A percentile compares a stretch with the other conserved stretches of the same genome.
Evolutionary conservation across 2,329 filamentous ascomycete genomes (phyloP).

Genomic region (Ampelomyces quisqualis): DNA sequence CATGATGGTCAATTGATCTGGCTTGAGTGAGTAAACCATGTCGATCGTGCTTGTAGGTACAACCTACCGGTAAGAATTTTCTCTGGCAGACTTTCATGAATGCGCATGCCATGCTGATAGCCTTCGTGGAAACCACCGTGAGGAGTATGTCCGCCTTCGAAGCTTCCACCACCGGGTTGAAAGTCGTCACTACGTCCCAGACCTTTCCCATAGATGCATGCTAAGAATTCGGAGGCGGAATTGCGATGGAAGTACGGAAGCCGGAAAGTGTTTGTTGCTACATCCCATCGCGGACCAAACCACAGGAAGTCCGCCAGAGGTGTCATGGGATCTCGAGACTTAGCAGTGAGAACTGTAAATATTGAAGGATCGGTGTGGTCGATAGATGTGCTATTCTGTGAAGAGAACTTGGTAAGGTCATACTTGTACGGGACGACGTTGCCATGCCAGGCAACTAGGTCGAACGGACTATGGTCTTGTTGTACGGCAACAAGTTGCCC

Average conservation of each 20-base stretch:
- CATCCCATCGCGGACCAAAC: conserved; percentile 45
- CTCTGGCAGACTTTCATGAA: conserved; percentile 48
- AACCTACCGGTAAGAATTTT: conserved; percentile 44
- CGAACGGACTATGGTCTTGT: conserved; percentile 47
- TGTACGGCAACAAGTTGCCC: conserved; percentile 37
- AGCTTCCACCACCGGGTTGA: conserved; percentile 40
- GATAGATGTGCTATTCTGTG: conserved; percentile 42
- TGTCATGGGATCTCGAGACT: conserved; percentile 40
- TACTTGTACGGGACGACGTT: conserved; percentile 57
- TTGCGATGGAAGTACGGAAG: conserved; percentile 46
- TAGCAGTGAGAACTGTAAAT: conserved; percentile 43
- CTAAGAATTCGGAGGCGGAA: conserved; percentile 42
- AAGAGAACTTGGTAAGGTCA: conserved; percentile 53
- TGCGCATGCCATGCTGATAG: conserved; percentile 50
- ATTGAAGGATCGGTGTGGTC: conserved; percentile 45
- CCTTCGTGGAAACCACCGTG: conserved; percentile 47
- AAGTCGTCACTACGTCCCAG: conserved; percentile 49
- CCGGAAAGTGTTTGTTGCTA: conserved; percentile 43
- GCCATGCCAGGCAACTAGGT: conserved; percentile 47
- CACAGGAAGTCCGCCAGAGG: conserved; percentile 44
- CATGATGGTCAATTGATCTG: conserved; percentile 45
- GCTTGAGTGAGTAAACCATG: no score
- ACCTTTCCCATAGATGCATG: conserved; percentile 42
- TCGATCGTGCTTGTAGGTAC: no score
- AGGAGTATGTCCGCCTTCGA: conserved; percentile 42